These are phyloP conservation scores for Suillus cothurnatus DNA, from an alignment of 768 basidiomycete genomes.

Conservation along the genomic window DNA sequence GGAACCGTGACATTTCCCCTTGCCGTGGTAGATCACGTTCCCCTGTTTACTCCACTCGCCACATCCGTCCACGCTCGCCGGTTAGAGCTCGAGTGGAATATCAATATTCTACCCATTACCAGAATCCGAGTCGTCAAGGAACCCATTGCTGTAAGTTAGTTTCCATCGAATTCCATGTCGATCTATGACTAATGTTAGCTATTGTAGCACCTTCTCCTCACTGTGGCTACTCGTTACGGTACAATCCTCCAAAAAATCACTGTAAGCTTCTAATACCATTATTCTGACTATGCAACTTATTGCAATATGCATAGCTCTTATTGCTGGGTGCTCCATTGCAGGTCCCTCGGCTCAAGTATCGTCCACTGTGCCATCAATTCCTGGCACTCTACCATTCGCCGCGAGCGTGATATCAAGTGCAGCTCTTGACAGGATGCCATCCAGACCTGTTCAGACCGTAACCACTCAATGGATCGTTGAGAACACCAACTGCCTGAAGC, in stretches of 20 bases:
- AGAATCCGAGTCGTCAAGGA: not conserved
- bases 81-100: not conserved
- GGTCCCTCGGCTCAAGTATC: no score
- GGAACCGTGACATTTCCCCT: not conserved
- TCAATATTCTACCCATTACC: not conserved
- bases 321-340: no score
- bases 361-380: no score
- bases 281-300: not conserved
- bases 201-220: not conserved
- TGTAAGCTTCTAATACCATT: not conserved
- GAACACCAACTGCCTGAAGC: no score
- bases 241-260: not conserved
- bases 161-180: not conserved
- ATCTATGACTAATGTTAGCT: not conserved
- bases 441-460: no score
- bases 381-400: no score
- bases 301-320: no score
- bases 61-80: not conserved
- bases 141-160: not conserved
- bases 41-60: not conserved
- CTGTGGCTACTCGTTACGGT: not conserved
- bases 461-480: no score
- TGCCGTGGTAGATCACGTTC: not conserved
- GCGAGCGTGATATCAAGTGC: no score
- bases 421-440: no score